These are phyloP conservation scores for Gymnopilus junonius DNA, from an alignment of 768 basidiomycete genomes.

Conservation along the genomic window DNA sequence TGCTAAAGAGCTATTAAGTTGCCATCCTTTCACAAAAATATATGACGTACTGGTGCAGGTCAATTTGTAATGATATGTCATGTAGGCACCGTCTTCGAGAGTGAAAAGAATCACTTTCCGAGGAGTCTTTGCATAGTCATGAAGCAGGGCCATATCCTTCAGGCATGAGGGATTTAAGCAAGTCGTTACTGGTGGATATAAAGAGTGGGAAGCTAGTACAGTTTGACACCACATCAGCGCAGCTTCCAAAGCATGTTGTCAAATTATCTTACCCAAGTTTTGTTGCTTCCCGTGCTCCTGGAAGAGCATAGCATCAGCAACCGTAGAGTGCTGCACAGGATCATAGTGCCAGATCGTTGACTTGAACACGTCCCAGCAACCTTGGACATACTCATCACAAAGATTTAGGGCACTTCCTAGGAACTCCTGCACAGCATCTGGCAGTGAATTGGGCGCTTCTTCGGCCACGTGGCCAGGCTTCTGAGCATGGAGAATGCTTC, in stretches of 20 bases:
- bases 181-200: slow-evolving; percentile 10
- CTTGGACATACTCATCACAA: neutral
- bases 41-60: neutral
- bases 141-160: slow-evolving; percentile 3
- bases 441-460: neutral
- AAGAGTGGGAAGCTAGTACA: neutral
- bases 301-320: slow-evolving; percentile 1
- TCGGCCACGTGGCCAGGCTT: neutral
- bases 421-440: neutral
- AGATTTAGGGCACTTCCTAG: neutral
- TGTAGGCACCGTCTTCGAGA: slow-evolving; percentile 8
- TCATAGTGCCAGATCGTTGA: neutral
- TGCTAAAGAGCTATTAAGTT: slow-evolving; percentile 1
- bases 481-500: slow-evolving; percentile 3
- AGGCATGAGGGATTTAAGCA: slow-evolving; percentile 6
- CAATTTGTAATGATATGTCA: slow-evolving; percentile 1
- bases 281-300: slow-evolving; percentile 5
- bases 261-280: slow-evolving; percentile 5
- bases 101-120: slow-evolving; percentile 16
- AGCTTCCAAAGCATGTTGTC: no score
- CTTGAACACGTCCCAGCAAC: slow-evolving; percentile 4
- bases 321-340: neutral
- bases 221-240: no score
- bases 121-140: neutral
- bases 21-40: neutral